Evolutionary conservation across 2,329 filamentous ascomycete genomes (phyloP).

Genomic region (Tetracladium maxilliforme): DNA sequence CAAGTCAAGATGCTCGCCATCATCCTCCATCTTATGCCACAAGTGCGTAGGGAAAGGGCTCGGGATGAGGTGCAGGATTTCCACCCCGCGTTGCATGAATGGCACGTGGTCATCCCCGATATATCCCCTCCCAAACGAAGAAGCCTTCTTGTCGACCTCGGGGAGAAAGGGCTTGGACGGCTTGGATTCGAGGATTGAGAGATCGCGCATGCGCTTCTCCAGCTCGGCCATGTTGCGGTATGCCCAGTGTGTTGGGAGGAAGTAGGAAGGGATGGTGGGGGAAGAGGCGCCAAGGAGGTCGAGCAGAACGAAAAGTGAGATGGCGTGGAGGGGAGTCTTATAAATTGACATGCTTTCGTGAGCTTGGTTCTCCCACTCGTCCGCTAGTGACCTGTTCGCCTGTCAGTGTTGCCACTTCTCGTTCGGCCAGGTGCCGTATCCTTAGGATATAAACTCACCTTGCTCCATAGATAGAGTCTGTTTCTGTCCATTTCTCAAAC

Average conservation of each 20-base stretch:
- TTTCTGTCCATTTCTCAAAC: constrained; percentile 64
- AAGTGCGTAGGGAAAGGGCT: constrained; percentile 58
- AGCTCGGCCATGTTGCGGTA: constrained; percentile 63
- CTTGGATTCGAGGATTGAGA: constrained; percentile 50
- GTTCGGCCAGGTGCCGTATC: not conserved
- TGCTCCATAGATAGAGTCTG: constrained; percentile 79
- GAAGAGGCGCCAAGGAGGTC: constrained; percentile 65
- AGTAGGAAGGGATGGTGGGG: constrained; percentile 72
- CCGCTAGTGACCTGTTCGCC: constrained; percentile 50
- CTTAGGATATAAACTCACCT: constrained; percentile 32
- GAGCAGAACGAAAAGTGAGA: constrained; percentile 80
- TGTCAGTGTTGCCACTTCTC: constrained; percentile 3
- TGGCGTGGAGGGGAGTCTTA: constrained; percentile 59
- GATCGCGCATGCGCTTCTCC: constrained; percentile 57
- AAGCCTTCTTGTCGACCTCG: constrained; percentile 37
- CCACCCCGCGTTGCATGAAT: constrained; percentile 75
- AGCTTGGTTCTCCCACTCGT: constrained; percentile 58
- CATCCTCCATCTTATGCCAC: constrained; percentile 79
- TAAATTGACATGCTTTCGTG: constrained; percentile 64
- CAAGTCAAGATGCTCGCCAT: constrained; percentile 71
- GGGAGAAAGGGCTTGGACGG: constrained; percentile 44
- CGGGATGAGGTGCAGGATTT: constrained; percentile 82
- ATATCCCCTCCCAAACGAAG: constrained; percentile 17
- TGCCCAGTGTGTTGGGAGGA: constrained; percentile 84
- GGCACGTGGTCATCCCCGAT: constrained; percentile 85